Conservation (phyloP, 2,329 filamentous ascomycete genomes). For the Venturiaceae sp. region DNA sequence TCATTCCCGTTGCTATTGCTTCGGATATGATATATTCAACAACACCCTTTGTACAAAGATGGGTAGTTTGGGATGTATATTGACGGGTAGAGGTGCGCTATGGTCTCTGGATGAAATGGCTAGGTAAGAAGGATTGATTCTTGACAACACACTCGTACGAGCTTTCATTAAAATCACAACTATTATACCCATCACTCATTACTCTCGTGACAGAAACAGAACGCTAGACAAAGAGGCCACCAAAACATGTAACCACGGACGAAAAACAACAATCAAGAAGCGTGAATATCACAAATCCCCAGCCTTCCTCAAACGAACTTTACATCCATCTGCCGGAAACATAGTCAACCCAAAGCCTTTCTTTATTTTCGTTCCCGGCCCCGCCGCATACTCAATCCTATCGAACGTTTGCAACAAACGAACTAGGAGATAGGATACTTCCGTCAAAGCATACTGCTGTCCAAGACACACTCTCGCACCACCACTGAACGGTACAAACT, state of each 20-base stretch:
- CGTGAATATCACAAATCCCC: neutral
- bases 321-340: constrained; percentile 6
- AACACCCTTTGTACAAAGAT: too few relatives aligned
- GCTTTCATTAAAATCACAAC: neutral
- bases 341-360: constrained; percentile 9
- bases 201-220: neutral
- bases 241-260: too few relatives aligned
- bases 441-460: constrained; percentile 18
- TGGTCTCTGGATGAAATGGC: too few relatives aligned
- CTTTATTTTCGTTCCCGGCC: neutral
- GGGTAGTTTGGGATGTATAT: too few relatives aligned
- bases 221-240: neutral
- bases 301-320: constrained; percentile 6
- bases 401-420: constrained; percentile 16
- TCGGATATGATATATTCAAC: too few relatives aligned
- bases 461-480: constrained; percentile 15
- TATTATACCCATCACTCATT: neutral
- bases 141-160: too few relatives aligned
- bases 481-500: constrained; percentile 12
- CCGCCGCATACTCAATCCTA: constrained; percentile 6
- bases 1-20: too few relatives aligned
- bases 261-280: neutral
- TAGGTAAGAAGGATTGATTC: neutral
- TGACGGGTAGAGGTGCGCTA: neutral
- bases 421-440: constrained; percentile 16